Evolutionary conservation across 2,329 filamentous ascomycete genomes (phyloP).

Genomic region (Colletotrichum trifolii): DNA sequence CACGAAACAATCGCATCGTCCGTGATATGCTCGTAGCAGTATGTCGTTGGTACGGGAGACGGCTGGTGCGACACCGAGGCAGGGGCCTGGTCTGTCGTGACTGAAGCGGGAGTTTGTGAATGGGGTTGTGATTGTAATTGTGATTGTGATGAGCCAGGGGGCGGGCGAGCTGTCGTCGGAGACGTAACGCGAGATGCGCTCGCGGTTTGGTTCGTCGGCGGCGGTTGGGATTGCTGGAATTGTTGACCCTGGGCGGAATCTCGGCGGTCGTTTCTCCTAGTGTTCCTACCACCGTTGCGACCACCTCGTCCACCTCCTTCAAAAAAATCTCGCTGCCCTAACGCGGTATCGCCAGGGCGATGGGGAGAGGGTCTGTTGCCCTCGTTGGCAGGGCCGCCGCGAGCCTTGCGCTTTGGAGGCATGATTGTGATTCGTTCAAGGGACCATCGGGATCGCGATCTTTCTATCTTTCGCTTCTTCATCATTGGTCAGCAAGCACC

Average conservation of each 20-base stretch:
- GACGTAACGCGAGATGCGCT: constrained; percentile 28
- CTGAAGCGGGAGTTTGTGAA: constrained; percentile 40
- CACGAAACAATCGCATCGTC: constrained; percentile 75
- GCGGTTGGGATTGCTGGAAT: constrained; percentile 9
- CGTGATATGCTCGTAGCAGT: constrained; percentile 81
- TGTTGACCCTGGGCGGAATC: constrained; percentile 57
- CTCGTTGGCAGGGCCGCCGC: constrained; percentile 61
- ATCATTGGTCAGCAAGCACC: constrained; percentile 8
- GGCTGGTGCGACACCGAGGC: constrained; percentile 39
- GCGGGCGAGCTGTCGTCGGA: constrained; percentile 29
- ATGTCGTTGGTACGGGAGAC: constrained; percentile 58
- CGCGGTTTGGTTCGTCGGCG: constrained; percentile 20
- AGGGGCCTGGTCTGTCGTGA: constrained; percentile 41
- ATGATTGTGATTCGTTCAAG: constrained; percentile 49
- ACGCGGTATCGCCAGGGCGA: constrained; percentile 65
- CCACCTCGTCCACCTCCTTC: constrained; percentile 58
- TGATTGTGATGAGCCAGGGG: constrained; percentile 38
- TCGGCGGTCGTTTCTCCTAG: constrained; percentile 61
- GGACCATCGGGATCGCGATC: constrained; percentile 27
- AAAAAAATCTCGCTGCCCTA: constrained; percentile 64
- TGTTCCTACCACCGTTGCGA: constrained; percentile 55
- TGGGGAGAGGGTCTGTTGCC: constrained; percentile 69
- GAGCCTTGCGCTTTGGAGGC: constrained; percentile 71
- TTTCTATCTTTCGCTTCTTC: constrained; percentile 1
- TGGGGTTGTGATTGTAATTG: constrained; percentile 44